These are phyloP conservation scores for Trypanosoma melophagium DNA, from an alignment of 208 protist genomes.

Conservation along the genomic window DNA sequence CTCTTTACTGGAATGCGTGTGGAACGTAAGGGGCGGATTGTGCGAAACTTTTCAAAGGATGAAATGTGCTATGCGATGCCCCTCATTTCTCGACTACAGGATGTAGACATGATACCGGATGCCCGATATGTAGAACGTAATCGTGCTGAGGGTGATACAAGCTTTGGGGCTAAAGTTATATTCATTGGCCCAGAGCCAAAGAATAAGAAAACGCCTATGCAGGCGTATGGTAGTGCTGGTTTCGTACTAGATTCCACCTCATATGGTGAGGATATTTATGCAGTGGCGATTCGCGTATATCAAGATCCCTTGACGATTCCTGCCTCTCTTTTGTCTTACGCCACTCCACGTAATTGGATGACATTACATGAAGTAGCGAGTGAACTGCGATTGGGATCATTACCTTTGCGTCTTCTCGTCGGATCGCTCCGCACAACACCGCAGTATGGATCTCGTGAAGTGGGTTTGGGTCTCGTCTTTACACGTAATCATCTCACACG, in stretches of 20 bases:
- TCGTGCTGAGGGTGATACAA: constrained; percentile 50
- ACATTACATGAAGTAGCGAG: constrained; percentile 59
- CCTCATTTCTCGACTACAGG: constrained; percentile 54
- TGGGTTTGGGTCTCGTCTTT: constrained; percentile 84
- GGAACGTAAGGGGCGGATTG: constrained; percentile 49
- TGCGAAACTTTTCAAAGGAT: constrained; percentile 66
- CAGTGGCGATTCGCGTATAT: constrained; percentile 25
- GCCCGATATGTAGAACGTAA: constrained; percentile 74
- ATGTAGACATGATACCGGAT: constrained; percentile 68
- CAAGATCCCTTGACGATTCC: constrained; percentile 56
- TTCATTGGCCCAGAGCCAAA: constrained; percentile 78
- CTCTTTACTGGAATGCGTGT: constrained; percentile 78
- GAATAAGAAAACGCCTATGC: constrained; percentile 32
- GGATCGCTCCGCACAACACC: constrained; percentile 71
- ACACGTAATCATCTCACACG: constrained; percentile 61
- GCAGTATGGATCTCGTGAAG: constrained; percentile 81
- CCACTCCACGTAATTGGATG: constrained; percentile 69
- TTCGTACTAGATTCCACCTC: constrained; percentile 37
- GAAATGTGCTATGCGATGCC: constrained; percentile 80
- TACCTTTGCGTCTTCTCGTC: constrained; percentile 63
- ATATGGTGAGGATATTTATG: constrained; percentile 39
- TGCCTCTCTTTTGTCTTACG: constrained; percentile 43
- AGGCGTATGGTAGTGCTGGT: constrained; percentile 57
- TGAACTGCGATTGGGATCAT: constrained; percentile 43
- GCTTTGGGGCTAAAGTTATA: constrained; percentile 53